Evolutionary conservation across 176 grass and related monocot genomes (phyloP).

Genomic region (Canna indica): DNA sequence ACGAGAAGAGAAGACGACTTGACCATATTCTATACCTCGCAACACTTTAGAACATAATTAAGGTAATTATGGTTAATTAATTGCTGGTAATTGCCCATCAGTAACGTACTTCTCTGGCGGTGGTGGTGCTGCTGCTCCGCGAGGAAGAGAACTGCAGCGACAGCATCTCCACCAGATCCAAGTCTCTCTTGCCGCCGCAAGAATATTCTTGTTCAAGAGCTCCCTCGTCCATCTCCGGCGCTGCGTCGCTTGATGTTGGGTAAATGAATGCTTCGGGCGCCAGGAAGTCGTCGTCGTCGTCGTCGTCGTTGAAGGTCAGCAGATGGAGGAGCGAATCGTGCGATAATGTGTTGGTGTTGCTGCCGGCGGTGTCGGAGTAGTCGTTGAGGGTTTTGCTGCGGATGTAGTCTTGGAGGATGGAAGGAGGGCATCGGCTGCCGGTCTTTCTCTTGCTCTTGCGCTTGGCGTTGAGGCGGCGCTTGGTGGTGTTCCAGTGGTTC

Average conservation of each 20-base stretch:
- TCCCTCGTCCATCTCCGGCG: too few species aligned
- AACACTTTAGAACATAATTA: too few species aligned
- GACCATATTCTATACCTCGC: too few species aligned
- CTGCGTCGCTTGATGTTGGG: too few species aligned
- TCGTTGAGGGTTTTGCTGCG: background rate
- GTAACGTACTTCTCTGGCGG: background rate
- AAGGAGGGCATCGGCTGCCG: constrained; percentile 11
- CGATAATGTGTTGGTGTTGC: too few species aligned
- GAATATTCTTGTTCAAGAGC: too few species aligned
- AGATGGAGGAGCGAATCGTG: too few species aligned
- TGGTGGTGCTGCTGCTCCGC: constrained; percentile 15
- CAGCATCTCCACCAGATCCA: constrained; percentile 44
- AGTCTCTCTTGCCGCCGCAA: constrained; percentile 24
- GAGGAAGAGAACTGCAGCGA: constrained; percentile 29
- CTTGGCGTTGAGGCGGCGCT: constrained; percentile 39
- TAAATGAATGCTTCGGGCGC: too few species aligned
- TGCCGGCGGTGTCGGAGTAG: background rate
- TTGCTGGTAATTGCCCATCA: background rate
- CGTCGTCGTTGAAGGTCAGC: too few species aligned
- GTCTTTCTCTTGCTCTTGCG: constrained; percentile 35
- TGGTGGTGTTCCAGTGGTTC: constrained; percentile 87
- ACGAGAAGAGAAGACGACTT: too few species aligned
- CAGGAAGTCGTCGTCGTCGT: too few species aligned
- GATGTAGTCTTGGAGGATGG: constrained; percentile 59
- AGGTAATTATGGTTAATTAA: too few species aligned